Percentiles rank a stretch among this genome's conserved stretches.
phyloP scores from a whole-genome alignment of 2,329 filamentous ascomycete genomes.

The Leptographium procerum region DNA sequence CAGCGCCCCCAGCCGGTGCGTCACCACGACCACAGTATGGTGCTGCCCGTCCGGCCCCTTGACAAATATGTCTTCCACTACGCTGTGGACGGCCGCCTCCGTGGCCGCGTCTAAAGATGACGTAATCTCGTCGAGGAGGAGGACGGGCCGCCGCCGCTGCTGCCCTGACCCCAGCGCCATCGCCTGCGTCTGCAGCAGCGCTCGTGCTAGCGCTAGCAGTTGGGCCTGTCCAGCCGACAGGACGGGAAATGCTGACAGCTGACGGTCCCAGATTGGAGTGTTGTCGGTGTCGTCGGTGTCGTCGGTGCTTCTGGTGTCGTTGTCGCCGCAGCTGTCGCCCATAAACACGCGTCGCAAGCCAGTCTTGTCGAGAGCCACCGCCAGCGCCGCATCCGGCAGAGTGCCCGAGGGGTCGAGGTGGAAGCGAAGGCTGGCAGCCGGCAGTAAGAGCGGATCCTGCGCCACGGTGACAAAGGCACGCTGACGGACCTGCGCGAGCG shows the following conservation, averaged over 20 bases:
- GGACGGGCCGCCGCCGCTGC: neutral
- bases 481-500: slow-evolving; percentile 32
- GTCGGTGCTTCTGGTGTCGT: no score
- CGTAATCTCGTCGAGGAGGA: slow-evolving; percentile 11
- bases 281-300: no score
- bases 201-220: slow-evolving; percentile 9
- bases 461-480: slow-evolving; percentile 25
- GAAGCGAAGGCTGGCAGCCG: slow-evolving; percentile 8
- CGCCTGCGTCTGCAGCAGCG: slow-evolving; percentile 5
- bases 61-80: slow-evolving; percentile 8
- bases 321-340: neutral
- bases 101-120: slow-evolving; percentile 9
- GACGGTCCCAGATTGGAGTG: slow-evolving; percentile 4
- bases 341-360: neutral
- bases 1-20: slow-evolving; percentile 6
- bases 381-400: slow-evolving; percentile 1
- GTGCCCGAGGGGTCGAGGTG: slow-evolving; percentile 8
- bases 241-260: slow-evolving; percentile 5
- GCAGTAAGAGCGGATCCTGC: slow-evolving; percentile 15
- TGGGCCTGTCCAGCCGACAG: slow-evolving; percentile 10
- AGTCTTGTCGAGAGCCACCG: slow-evolving; percentile 2
- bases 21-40: slow-evolving; percentile 10
- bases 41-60: neutral
- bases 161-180: no score
- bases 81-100: slow-evolving; percentile 7